Percentiles rank a stretch among this genome's conserved stretches.
These are phyloP conservation scores for Pichia sp. DNA, from an alignment of 1,139 yeast genomes.

Conservation along the genomic window DNA sequence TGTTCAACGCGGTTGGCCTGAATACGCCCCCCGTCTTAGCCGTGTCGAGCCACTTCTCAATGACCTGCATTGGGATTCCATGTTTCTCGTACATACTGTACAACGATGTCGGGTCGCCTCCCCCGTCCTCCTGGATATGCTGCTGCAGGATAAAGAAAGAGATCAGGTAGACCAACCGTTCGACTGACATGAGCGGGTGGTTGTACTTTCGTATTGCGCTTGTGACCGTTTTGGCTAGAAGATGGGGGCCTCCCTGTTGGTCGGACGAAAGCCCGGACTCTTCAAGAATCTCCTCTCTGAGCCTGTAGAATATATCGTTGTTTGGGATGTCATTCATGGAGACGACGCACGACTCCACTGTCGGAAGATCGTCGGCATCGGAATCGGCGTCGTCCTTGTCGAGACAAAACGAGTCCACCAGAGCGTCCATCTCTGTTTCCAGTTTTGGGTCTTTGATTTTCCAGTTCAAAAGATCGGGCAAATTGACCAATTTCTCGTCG, in stretches of 20 bases:
- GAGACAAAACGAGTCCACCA: conserved; percentile 38
- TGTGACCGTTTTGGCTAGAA: conserved; percentile 3
- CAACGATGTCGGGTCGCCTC: background rate
- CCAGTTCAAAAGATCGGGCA: conserved; percentile 46
- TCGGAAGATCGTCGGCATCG: background rate
- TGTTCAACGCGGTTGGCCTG: background rate
- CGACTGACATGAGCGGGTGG: conserved; percentile 11
- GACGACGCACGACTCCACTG: conserved; percentile 2
- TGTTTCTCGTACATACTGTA: conserved; percentile 7
- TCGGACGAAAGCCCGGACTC: background rate
- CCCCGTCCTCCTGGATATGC: conserved; percentile 2
- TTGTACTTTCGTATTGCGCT: background rate
- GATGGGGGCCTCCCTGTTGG: background rate
- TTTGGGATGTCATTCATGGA: conserved; percentile 10
- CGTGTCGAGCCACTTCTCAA: conserved; percentile 7
- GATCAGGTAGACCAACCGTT: conserved; percentile 10
- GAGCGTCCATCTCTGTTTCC: conserved; percentile 36
- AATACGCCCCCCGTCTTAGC: conserved; percentile 1
- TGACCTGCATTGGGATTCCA: conserved; percentile 5
- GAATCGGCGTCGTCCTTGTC: conserved; percentile 20
- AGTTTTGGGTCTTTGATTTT: conserved; percentile 32
- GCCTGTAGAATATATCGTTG: conserved; percentile 10
- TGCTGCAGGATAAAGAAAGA: conserved; percentile 7
- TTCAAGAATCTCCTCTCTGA: conserved; percentile 5
- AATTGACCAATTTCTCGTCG: conserved; percentile 63